Evolutionary conservation across 345 rosid genomes (phyloP).

Genomic region (Gynandropsis gynandra): DNA sequence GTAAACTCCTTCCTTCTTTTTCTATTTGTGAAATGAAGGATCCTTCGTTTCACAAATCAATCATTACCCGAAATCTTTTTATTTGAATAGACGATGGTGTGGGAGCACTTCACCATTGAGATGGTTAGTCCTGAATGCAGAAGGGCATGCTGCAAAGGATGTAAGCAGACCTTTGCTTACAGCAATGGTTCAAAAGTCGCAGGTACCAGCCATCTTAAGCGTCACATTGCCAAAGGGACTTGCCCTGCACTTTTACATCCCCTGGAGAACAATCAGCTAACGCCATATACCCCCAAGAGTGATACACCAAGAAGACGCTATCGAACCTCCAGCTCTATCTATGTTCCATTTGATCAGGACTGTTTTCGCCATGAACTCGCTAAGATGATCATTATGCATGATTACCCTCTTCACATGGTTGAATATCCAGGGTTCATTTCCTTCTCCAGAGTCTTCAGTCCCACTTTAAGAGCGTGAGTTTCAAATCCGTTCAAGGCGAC

Average conservation of each 20-base stretch:
- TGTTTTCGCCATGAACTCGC: constrained; percentile 68
- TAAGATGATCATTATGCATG: too few species aligned
- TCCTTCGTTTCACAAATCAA: too few species aligned
- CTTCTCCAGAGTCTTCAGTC: constrained; percentile 81
- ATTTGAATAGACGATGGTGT: too few species aligned
- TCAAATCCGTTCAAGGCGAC: constrained; percentile 80
- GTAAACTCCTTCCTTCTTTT: too few species aligned
- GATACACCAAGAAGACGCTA: constrained; percentile 68
- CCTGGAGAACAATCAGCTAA: too few species aligned
- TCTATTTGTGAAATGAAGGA: too few species aligned
- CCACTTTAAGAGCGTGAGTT: constrained; percentile 51
- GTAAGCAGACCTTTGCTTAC: constrained; percentile 95
- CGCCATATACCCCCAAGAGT: constrained; percentile 45
- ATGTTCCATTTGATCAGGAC: constrained; percentile 60
- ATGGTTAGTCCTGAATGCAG: too few species aligned
- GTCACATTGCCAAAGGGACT: constrained; percentile 84
- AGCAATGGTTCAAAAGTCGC: constrained; percentile 91
- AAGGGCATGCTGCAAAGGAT: too few species aligned
- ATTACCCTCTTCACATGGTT: constrained; percentile 91
- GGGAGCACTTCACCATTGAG: too few species aligned
- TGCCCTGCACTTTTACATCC: constrained; percentile 57
- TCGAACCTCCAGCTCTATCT: constrained; percentile 41
- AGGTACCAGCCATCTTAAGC: constrained; percentile 93
- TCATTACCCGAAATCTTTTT: too few species aligned
- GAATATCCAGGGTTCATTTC: constrained; percentile 71